A percentile compares a stretch with the other conserved stretches of the same genome.
Conservation (phyloP, 345 rosid species). For the Ceriops zippeliana region DNA sequence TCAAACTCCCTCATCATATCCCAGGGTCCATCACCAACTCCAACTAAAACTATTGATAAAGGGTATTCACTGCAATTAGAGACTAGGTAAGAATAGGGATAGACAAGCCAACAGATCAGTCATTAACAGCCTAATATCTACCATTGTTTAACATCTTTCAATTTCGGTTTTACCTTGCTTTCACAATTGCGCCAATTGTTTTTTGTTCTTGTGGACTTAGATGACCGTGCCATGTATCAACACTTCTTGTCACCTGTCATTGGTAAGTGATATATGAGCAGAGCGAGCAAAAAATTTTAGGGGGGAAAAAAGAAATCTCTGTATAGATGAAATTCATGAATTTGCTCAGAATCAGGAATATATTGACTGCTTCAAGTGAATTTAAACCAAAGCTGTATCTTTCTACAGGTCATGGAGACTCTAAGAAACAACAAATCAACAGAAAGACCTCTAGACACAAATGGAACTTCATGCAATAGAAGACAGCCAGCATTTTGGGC, state of each 20-base stretch:
- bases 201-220: constrained; percentile 92
- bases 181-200: constrained; percentile 88
- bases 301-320: neutral
- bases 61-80: constrained; percentile 69
- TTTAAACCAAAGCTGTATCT: neutral
- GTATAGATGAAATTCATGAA: neutral
- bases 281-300: neutral
- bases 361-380: neutral
- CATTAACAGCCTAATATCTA: neutral
- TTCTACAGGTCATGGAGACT: neutral
- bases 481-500: neutral
- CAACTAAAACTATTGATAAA: constrained; percentile 77
- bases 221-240: constrained; percentile 63
- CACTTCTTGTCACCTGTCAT: constrained; percentile 82
- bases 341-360: neutral
- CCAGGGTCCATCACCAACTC: constrained; percentile 99
- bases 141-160: neutral
- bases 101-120: constrained; percentile 3
- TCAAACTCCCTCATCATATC: constrained; percentile 96
- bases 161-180: constrained; percentile 57
- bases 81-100: neutral
- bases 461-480: constrained; percentile 2
- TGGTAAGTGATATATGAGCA: neutral
- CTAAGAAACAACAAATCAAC: neutral
- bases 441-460: constrained; percentile 5